phyloP scores from a whole-genome alignment of 1,284 basidiomycete genomes.

The Peniophora sp. region DNA sequence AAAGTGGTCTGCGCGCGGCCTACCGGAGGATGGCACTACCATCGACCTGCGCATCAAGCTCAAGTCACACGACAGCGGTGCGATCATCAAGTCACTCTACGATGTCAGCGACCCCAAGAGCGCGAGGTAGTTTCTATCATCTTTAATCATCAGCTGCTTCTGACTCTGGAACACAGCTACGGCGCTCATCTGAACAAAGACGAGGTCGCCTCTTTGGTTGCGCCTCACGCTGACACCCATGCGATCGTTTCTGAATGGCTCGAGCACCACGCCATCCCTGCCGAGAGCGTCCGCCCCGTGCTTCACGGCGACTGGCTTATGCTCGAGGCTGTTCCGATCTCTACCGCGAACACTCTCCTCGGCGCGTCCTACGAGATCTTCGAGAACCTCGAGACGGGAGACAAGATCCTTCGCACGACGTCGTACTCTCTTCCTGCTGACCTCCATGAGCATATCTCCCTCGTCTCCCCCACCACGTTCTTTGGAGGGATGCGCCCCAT shows the following conservation, averaged over 20 bases:
- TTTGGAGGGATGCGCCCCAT: slow-evolving; percentile 38
- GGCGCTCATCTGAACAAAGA: slow-evolving; percentile 61
- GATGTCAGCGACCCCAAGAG: slow-evolving; percentile 55
- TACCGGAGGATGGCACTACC: slow-evolving; percentile 34
- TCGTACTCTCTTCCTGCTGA: slow-evolving; percentile 59
- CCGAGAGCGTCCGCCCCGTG: slow-evolving; percentile 41
- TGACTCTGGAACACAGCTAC: slow-evolving; percentile 38
- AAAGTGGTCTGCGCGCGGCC: slow-evolving; percentile 40
- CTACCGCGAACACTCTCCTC: neutral
- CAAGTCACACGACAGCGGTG: slow-evolving; percentile 42
- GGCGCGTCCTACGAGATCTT: slow-evolving; percentile 27
- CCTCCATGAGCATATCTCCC: slow-evolving; percentile 56
- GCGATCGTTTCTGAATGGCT: slow-evolving; percentile 57
- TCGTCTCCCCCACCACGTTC: slow-evolving; percentile 70
- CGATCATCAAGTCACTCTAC: slow-evolving; percentile 42
- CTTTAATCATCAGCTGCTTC: slow-evolving; percentile 25
- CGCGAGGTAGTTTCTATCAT: slow-evolving; percentile 22
- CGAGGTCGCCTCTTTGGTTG: slow-evolving; percentile 51
- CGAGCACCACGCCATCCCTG: slow-evolving; percentile 42
- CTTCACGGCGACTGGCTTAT: slow-evolving; percentile 57
- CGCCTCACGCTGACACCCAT: slow-evolving; percentile 48
- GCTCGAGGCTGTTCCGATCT: slow-evolving; percentile 43
- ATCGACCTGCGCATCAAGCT: slow-evolving; percentile 47
- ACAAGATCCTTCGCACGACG: slow-evolving; percentile 53
- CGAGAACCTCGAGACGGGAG: slow-evolving; percentile 43